Base-by-base conservation (phyloP, 306 rosid species). In the Castanea sativa region DNA sequence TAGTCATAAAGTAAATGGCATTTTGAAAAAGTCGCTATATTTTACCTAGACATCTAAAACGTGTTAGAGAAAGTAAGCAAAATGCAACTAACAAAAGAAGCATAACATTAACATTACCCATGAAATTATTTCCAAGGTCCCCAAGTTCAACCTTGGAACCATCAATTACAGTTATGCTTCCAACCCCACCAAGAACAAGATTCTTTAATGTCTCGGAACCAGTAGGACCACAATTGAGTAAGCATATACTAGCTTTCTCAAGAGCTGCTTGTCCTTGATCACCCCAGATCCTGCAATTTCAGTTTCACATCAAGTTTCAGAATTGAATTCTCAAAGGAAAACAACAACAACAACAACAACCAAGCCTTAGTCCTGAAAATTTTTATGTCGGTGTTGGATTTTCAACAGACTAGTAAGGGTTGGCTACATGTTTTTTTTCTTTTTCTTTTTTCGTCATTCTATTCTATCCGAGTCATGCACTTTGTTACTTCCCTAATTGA, bases 141-240 rank as follows among this genome's bases (percentile, higher is more conserved):
- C 99, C 97, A 64, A 43, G 81, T 74, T 91, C 97, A 73, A 95
- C 96, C 82, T 95, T 95, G 27, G 99, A 86, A 70, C 98, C 99
- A 83, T 95, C 99, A 53, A 95, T 90, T 19, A 95, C 89, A 52
- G 99, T 95, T 87, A 95, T 95, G 86, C 98, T 91, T 82, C 99
- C 99, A 76, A 93, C 69, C 82, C 99, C 98, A 49, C 99, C 99
- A 56, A 95, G 99, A 78, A 93, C 99, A 65, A 95, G 98, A 83
- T 90, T 89, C 82, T 89, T 95, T 32, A 95, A 86, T 38, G 98
- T 87, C 85, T 95, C 99, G 25, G 99, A 93, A 70, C 99, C 99
- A 12, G 99, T 95, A 69, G 99, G 99, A 60, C 99, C 98, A 60
- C 98, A 93, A 78, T 95, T 95, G 61, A 95, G 97, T 65, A 91